Evolutionary conservation across 352 stramenopile genomes (phyloP).

Genomic region (Globisporangium emineosum): DNA sequence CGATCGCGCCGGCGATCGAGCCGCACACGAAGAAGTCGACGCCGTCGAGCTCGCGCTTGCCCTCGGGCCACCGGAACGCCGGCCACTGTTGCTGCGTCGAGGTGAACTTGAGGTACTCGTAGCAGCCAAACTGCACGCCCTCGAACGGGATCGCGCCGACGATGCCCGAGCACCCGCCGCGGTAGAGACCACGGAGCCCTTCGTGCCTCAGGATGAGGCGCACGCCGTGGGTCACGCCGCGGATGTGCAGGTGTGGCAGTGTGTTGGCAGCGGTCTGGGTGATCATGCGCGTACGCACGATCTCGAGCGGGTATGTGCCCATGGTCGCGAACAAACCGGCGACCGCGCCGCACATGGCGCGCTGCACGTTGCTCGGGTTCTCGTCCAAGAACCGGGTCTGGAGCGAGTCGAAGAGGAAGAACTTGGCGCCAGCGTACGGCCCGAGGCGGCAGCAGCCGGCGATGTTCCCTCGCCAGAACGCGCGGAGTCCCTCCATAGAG

Average conservation of each 20-base stretch:
- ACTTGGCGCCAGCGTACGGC: slow-evolving; percentile 78
- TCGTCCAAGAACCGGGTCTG: slow-evolving; percentile 44
- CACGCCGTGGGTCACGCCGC: slow-evolving; percentile 54
- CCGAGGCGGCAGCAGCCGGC: slow-evolving; percentile 74
- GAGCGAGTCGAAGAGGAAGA: slow-evolving; percentile 74
- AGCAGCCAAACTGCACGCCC: slow-evolving; percentile 81
- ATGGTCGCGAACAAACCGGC: slow-evolving; percentile 72
- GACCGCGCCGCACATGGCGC: slow-evolving; percentile 51
- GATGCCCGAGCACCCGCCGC: slow-evolving; percentile 58
- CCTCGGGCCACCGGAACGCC: slow-evolving; percentile 55
- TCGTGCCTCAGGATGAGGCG: slow-evolving; percentile 58
- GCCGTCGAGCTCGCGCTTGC: slow-evolving; percentile 64
- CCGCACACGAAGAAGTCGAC: slow-evolving; percentile 80
- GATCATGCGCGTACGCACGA: slow-evolving; percentile 82
- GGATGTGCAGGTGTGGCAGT: slow-evolving; percentile 40
- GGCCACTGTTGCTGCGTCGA: slow-evolving; percentile 46
- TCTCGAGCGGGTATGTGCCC: slow-evolving; percentile 76
- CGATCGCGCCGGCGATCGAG: slow-evolving; percentile 63
- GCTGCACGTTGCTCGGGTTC: slow-evolving; percentile 40
- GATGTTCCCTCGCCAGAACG: slow-evolving; percentile 80
- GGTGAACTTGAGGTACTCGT: slow-evolving; percentile 75
- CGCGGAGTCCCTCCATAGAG: slow-evolving; percentile 54
- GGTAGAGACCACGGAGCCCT: slow-evolving; percentile 70
- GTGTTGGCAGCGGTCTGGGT: slow-evolving; percentile 39
- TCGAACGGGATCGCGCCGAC: slow-evolving; percentile 77